Conservation (phyloP, 768 basidiomycete genomes). For the Psilocybe azurescens region DNA sequence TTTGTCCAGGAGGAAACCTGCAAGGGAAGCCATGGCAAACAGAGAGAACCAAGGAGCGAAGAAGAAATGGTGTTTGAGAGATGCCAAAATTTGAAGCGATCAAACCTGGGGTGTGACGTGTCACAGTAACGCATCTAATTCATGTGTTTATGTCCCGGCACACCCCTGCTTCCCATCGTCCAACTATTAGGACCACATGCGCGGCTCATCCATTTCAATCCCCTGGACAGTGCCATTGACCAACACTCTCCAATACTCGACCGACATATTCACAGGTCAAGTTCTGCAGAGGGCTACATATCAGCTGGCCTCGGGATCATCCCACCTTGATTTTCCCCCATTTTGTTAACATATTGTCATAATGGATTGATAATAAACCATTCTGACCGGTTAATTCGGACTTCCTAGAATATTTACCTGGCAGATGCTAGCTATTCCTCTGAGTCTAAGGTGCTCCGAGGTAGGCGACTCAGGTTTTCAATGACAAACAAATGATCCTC, state of each 20-base stretch:
- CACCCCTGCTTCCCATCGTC: too few relatives aligned
- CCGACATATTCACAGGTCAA: background rate
- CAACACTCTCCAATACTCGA: background rate
- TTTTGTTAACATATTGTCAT: background rate
- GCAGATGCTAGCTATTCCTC: too few relatives aligned
- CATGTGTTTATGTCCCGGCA: slow-evolving; percentile 22
- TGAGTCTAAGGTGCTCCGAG: too few relatives aligned
- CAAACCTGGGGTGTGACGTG: slow-evolving; percentile 35
- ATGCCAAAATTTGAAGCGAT: slow-evolving; percentile 34
- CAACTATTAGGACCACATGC: background rate
- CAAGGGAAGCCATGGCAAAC: slow-evolving; percentile 69
- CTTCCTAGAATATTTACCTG: too few relatives aligned
- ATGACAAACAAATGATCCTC: too few relatives aligned
- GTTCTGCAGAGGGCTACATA: background rate
- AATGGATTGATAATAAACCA: background rate
- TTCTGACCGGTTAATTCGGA: background rate
- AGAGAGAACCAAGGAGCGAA: slow-evolving; percentile 28
- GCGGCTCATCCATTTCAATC: background rate
- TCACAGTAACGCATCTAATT: slow-evolving; percentile 18
- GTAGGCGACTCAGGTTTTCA: too few relatives aligned
- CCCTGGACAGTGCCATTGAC: background rate
- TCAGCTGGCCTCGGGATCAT: background rate
- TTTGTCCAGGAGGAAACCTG: slow-evolving; percentile 68
- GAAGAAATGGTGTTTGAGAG: slow-evolving; percentile 17
- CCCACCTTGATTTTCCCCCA: background rate